Evolutionary conservation across 768 basidiomycete species (phyloP).

Genomic region (Lyophyllum semitale): DNA sequence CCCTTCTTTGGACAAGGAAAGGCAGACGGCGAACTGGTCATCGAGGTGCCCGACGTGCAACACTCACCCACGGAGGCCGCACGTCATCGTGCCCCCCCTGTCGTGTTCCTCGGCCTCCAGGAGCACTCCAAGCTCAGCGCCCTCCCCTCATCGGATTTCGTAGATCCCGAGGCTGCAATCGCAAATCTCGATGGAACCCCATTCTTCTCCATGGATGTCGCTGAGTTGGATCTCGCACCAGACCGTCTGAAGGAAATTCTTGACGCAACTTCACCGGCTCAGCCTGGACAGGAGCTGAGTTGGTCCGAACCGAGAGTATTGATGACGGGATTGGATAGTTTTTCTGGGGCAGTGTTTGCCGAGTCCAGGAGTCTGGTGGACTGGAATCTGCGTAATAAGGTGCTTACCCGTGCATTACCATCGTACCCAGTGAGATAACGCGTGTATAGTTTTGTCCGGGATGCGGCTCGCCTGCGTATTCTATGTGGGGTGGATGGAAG

Average conservation of each 20-base stretch:
- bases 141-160: conserved; percentile 68
- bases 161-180: conserved; percentile 52
- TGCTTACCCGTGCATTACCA: conserved; percentile 23
- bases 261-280: conserved; percentile 37
- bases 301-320: conserved; percentile 71
- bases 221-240: conserved; percentile 40
- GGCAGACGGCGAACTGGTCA: conserved; percentile 37
- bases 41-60: conserved; percentile 28
- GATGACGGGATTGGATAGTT: conserved; percentile 55
- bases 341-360: conserved; percentile 77
- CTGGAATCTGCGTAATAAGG: conserved; percentile 92
- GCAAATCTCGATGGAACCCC: conserved; percentile 75
- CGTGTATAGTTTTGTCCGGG: conserved; percentile 77
- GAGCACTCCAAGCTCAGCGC: conserved; percentile 54
- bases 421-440: not conserved
- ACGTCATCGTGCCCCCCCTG: conserved; percentile 55
- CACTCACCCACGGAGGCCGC: conserved; percentile 51
- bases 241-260: conserved; percentile 39
- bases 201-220: conserved; percentile 83
- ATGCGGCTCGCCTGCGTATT: conserved; percentile 80
- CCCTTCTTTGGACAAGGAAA: conserved; percentile 76
- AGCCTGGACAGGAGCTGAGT: conserved; percentile 40
- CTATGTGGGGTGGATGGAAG: conserved; percentile 97
- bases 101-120: conserved; percentile 82
- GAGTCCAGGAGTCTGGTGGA: conserved; percentile 82